Base-by-base conservation (phyloP, 2,329 filamentous ascomycete species). In the Talaromyces sp. region DNA sequence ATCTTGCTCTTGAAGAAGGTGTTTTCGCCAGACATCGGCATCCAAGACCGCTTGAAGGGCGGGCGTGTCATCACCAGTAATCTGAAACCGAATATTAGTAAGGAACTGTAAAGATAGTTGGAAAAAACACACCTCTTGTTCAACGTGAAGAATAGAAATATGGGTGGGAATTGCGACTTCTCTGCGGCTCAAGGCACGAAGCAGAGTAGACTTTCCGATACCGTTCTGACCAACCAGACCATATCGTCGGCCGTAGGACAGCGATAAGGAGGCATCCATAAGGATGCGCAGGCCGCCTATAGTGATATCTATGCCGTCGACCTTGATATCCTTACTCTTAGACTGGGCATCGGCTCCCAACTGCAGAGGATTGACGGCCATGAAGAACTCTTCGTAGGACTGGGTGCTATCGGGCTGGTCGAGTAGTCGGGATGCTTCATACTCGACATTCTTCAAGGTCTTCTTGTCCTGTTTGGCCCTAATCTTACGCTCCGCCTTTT, bases 361-460 rank as follows among this genome's bases (percentile, higher is more conserved):
- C 74, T 98, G 94, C 65, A 99, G 85, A 64, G 95, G 95, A 77
- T 99, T 99, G 81, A 99, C 95, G 59, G 92, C 89, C 95, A 99
- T 98, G 85, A 96, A 99, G 80, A 99, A 98, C 75, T 99, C 95
- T 78, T 99, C 95, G 75, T 99, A 99, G 47, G 92, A 96, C 82
- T 96, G 89, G 12, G 93, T 82, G 70, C 89, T 86, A 70, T 94
- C 89, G 4, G 91, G 84, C 76, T 91, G 86, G 73, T 96, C 89
- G 67, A 99, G 87, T 67, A 99, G 82, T 68, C 88, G 88, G 12
- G 95, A 98, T 0, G 95, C 91, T 79, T 99, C 95, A 76, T 99
- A 99, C 78, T 97, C 91, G 68, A 99, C 95, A 61, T 89, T 96
- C 84, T 98, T 98, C 88, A 95, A 97, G 40, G 88, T 87, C 82